These are phyloP conservation scores for Diplodia seriata DNA, from an alignment of 2,329 filamentous ascomycete genomes.

Conservation along the genomic window DNA sequence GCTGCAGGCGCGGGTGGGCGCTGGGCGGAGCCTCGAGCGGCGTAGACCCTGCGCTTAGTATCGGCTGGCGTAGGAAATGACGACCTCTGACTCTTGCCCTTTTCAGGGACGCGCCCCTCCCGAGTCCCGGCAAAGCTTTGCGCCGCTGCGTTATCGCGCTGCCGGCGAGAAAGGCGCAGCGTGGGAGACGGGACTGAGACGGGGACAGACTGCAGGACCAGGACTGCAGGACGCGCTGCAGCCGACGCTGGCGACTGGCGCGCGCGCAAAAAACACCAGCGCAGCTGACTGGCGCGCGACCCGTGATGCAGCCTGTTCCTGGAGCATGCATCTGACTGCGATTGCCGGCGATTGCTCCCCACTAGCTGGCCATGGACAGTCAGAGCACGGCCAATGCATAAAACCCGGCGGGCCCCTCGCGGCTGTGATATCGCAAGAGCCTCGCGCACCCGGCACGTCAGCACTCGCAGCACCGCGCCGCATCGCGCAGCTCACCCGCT, in stretches of 20 bases:
- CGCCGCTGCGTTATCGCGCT: background rate
- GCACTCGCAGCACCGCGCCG: background rate
- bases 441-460: slow-evolving; percentile 8
- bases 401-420: slow-evolving; percentile 6
- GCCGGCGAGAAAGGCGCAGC: background rate
- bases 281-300: slow-evolving; percentile 17
- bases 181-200: too few species aligned
- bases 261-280: slow-evolving; percentile 9
- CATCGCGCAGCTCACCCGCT: background rate
- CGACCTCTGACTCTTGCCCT: slow-evolving; percentile 9
- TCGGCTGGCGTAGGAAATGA: slow-evolving; percentile 15
- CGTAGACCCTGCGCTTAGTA: slow-evolving; percentile 5
- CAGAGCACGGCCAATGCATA: slow-evolving; percentile 16
- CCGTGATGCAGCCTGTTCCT: slow-evolving; percentile 15
- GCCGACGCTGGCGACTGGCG: slow-evolving; percentile 17
- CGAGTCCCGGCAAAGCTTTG: background rate
- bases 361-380: slow-evolving; percentile 7
- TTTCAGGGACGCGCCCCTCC: slow-evolving; percentile 22
- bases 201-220: too few species aligned
- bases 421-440: background rate
- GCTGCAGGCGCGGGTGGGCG: slow-evolving; percentile 13
- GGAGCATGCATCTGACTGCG: background rate
- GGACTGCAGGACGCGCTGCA: slow-evolving; percentile 8
- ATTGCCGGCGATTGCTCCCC: background rate
- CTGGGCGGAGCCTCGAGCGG: background rate